Percentiles rank a stretch among this genome's conserved stretches.
Evolutionary conservation across 306 rosid species (phyloP).

Genomic region (Cucurbita argyrosperma): DNA sequence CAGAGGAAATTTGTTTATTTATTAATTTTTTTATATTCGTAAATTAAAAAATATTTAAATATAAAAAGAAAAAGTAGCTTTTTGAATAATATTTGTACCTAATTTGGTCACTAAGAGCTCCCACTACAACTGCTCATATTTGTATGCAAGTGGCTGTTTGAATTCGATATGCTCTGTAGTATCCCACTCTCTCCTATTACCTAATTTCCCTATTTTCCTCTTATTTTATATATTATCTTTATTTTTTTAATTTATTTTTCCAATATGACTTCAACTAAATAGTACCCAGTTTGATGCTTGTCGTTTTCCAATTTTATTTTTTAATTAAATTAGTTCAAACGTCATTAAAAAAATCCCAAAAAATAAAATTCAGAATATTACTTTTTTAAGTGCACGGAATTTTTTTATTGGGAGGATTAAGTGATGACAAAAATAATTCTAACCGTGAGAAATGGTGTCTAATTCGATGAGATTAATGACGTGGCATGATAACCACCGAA

Average conservation of each 20-base stretch:
- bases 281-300: no score
- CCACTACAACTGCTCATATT: not conserved
- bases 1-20: not conserved
- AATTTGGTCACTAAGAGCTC: not conserved
- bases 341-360: no score
- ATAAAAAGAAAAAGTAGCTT: not conserved
- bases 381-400: no score
- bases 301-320: no score
- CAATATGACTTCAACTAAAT: no score
- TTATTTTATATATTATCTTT: not conserved
- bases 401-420: no score
- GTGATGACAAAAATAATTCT: no score
- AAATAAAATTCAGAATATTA: no score
- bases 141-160: not conserved
- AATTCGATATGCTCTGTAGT: not conserved
- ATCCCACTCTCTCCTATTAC: not conserved
- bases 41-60: not conserved
- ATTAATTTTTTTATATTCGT: not conserved
- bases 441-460: no score
- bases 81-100: not conserved
- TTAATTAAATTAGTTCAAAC: no score
- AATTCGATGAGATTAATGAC: no score
- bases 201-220: not conserved
- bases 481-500: no score
- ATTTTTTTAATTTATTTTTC: not conserved